Percentiles rank a stretch among this genome's conserved stretches.
phyloP scores from a whole-genome alignment of 305 asterid species.

The Rubia occidens region DNA sequence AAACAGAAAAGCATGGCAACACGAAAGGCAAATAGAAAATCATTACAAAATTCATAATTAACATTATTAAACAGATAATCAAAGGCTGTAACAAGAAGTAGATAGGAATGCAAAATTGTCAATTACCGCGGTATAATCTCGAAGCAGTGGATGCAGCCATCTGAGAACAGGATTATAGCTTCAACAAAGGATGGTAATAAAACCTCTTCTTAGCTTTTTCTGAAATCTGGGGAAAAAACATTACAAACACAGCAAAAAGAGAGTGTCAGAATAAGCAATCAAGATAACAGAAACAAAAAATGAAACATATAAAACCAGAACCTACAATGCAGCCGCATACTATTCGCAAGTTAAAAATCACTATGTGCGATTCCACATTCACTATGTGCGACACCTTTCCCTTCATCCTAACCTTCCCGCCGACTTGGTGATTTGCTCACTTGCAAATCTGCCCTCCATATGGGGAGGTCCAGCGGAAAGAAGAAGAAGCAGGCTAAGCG shows the following conservation, averaged over 20 bases:
- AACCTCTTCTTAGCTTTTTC: background rate
- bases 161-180: background rate
- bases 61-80: background rate
- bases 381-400: too few species aligned
- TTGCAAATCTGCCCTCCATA: too few species aligned
- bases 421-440: too few species aligned
- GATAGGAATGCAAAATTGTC: background rate
- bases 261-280: too few species aligned
- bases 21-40: background rate
- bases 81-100: background rate
- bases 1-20: background rate
- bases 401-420: too few species aligned
- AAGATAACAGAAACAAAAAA: too few species aligned
- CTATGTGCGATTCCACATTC: too few species aligned
- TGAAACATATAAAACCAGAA: too few species aligned
- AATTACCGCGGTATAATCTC: slow-evolving; percentile 19
- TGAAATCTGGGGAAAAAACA: background rate
- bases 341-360: too few species aligned
- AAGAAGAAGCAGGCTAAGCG: too few species aligned
- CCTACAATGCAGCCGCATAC: too few species aligned
- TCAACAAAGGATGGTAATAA: background rate
- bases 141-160: slow-evolving; percentile 26
- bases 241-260: background rate
- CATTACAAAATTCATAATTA: background rate
- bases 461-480: too few species aligned